phyloP scores from a whole-genome alignment of 2,329 filamentous ascomycete species.

The Bipolaris gigantea region DNA sequence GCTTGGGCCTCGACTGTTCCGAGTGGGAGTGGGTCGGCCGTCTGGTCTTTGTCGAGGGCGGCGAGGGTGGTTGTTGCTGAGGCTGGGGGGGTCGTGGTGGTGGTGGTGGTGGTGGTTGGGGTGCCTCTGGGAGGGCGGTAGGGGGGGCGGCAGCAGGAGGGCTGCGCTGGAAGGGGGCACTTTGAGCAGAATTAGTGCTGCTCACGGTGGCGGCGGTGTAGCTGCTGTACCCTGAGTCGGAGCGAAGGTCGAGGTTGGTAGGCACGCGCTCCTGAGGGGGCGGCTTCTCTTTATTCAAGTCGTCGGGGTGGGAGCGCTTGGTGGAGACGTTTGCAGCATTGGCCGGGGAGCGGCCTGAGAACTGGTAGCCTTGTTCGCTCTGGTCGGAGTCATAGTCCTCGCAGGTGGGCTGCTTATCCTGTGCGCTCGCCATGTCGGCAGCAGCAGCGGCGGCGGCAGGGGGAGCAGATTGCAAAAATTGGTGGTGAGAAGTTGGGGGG shows the following conservation, averaged over 20 bases:
- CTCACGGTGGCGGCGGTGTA: conserved; percentile 56
- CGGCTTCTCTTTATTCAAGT: conserved; percentile 39
- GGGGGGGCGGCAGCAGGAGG: conserved; percentile 21
- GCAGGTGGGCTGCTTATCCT: conserved; percentile 26
- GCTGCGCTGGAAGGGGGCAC: conserved; percentile 37
- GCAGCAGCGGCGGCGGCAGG: conserved; percentile 1
- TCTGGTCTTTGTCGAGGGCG: conserved; percentile 5
- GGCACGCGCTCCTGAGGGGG: conserved; percentile 26
- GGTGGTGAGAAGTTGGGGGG: conserved; percentile 8
- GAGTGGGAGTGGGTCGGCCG: conserved; percentile 8
- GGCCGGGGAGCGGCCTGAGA: conserved; percentile 50
- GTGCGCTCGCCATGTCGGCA: conserved; percentile 26
- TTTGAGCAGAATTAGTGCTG: conserved; percentile 57
- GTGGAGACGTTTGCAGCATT: conserved; percentile 55
- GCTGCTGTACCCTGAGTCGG: conserved; percentile 66
- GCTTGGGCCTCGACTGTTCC: conserved; percentile 29
- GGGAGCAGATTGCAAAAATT: not conserved
- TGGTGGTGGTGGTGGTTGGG: conserved; percentile 4
- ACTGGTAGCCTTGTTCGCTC: conserved; percentile 29
- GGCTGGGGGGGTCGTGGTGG: conserved; percentile 6
- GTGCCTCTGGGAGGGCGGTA: conserved; percentile 22
- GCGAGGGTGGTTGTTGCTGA: conserved; percentile 16
- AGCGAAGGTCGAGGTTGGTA: conserved; percentile 53
- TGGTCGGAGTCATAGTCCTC: conserved; percentile 51
- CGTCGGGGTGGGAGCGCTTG: conserved; percentile 50